These are phyloP conservation scores for Amauroascus niger DNA, from an alignment of 2,329 filamentous ascomycete species.

Conservation along the genomic window DNA sequence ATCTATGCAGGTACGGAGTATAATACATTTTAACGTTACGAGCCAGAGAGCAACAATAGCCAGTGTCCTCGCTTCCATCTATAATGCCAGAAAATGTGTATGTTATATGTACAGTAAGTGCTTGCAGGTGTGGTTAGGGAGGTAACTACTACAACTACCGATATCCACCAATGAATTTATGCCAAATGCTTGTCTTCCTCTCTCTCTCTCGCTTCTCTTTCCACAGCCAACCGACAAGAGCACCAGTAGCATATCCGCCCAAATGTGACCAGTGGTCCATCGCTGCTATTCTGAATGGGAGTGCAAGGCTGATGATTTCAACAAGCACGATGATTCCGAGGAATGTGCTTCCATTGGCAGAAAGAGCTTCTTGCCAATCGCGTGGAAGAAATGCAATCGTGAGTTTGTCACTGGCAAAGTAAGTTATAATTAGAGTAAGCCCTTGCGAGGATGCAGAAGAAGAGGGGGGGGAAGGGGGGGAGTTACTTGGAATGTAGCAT, in stretches of 20 bases:
- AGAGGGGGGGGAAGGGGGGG: no score
- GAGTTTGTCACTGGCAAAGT: conserved; percentile 29
- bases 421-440: no score
- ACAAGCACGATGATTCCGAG: conserved; percentile 29
- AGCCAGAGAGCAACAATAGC: no score
- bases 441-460: no score
- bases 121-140: neutral
- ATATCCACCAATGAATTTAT: conserved; percentile 8
- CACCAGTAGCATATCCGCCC: conserved; percentile 34
- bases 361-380: conserved; percentile 33
- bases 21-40: no score
- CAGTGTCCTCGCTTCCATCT: no score
- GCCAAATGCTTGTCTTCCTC: conserved; percentile 16
- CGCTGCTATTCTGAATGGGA: conserved; percentile 25
- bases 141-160: neutral
- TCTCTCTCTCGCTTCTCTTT: conserved; percentile 18
- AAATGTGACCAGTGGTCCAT: conserved; percentile 38
- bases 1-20: no score
- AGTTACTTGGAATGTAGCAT: conserved; percentile 39
- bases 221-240: conserved; percentile 21
- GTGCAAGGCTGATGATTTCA: conserved; percentile 29
- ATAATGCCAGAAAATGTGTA: neutral
- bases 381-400: conserved; percentile 35
- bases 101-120: neutral
- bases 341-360: conserved; percentile 34